Evolutionary conservation across 1,284 basidiomycete species (phyloP), one percentile per base, ranked within the genome.

Genomic region (Pyrrhoderma noxium): DNA sequence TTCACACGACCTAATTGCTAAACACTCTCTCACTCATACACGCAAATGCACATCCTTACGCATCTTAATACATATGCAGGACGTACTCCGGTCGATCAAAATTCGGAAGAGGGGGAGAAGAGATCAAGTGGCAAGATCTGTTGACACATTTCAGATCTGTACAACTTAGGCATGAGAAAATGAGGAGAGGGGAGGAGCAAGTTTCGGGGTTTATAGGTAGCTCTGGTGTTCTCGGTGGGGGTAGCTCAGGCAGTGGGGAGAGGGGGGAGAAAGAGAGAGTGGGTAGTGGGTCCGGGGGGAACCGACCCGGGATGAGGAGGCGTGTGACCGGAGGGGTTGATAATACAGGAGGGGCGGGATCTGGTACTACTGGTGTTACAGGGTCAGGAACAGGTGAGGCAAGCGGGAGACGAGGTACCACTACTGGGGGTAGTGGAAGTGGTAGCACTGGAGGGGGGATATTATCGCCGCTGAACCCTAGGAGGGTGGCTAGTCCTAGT

Each of bases 81-180:
- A 65, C 67, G n/a, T 59, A 69, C 8, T 62, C 77, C 0, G 76
- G 75, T 19, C 80, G 91, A 11, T 85, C 89, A 1, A 91, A 91
- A 64, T 66, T 92, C 2, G 79, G 74, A 9, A 80, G 89, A 16
- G 47, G 45, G 38, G 27, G 27, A 5, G 89, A 90, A 51, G 90
- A 94, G 53, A 93, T 97, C 64, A 93, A 92, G 64, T 97, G 93
- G 93, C 82, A 85, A 63, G 93, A 96, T 56, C 75, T 97, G 0
- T 74, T 96, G 3, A 76, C 78, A 14, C 93, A 90, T 65, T 94
- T 94, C 73, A 82, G 91, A 18, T 71, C 79, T 0, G 82, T 93
- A 1, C 92, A 95, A 65, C 73, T 76, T 22, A 84, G 81, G 57
- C 92, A 95, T 63, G 92, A 95, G 68, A 93, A 92, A 62, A 79